Evolutionary conservation across 169 alveolate species (phyloP), one percentile per base, ranked within the genome.

Genomic region (Fabrea salina): DNA sequence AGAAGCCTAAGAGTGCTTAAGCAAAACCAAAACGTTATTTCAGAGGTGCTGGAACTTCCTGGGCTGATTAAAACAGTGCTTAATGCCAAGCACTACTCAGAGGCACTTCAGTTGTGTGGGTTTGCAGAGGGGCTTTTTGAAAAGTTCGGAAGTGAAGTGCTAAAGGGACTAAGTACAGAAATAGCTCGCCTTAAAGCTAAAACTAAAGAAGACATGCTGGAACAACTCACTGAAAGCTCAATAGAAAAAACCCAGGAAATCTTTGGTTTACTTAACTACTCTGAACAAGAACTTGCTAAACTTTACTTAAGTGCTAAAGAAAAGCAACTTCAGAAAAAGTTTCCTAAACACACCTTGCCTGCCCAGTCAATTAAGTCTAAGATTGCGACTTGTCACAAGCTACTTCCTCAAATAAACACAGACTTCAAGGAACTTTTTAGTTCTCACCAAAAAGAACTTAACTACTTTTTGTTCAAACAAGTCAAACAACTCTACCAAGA

Each of bases 41-140:
- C 43, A 39, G 75, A 64, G 27, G 41, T 64, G 0, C 50, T 64
- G 16, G 75, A 64, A 5, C 27, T 64, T 35, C 75, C 75, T 40
- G 27, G 1, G 2, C 54, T 64, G 1, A 5, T 64, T 19, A 64
- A 39, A 64, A 64, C 27, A 0, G 16, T 64, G 27, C 49, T 64
- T 13, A 64, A 64, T 40, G 27, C 75, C 0, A 33, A 39, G 16
- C 75, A 64, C 30, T 64, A 64, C 57, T 39, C 35, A 3, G 75
- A 64, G 41, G 75, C 75, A 19, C 50, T 64, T 7, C 43, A 64
- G 13, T 33, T 64, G 19, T 64, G 35, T 13, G 25, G 19, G 19
- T 64, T 64, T 30, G 27, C 30, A 6, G 75, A 64, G 30, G 19
- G 30, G 16, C 27, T 64, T 6, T n/a, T 16, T 39, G 54, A 19